phyloP scores from a whole-genome alignment of 2,329 filamentous ascomycete species.

The Scedosporium apiospermum region DNA sequence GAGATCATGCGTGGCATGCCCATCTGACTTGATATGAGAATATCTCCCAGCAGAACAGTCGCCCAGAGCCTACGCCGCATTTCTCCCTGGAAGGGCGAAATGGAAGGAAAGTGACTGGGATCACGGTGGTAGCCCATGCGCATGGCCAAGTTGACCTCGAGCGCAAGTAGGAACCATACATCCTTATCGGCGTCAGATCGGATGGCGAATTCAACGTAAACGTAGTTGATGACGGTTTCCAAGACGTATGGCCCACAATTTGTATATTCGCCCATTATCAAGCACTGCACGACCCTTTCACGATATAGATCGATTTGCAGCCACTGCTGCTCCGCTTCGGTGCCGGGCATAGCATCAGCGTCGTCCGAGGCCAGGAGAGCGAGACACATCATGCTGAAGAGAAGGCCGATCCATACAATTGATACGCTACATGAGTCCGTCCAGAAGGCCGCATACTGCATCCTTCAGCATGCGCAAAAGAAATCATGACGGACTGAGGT shows the following conservation, averaged over 20 bases:
- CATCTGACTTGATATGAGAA: conserved; percentile 32
- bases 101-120: conserved; percentile 26
- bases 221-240: conserved; percentile 26
- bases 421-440: conserved; percentile 22
- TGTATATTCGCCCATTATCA: conserved; percentile 28
- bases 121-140: conserved; percentile 36
- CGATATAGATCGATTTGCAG: conserved; percentile 13
- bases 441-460: conserved; percentile 36
- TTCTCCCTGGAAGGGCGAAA: conserved; percentile 30
- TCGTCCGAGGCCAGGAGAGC: conserved; percentile 15
- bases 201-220: conserved; percentile 20
- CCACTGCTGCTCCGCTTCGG: not conserved
- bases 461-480: not conserved
- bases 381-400: conserved; percentile 35
- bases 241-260: conserved; percentile 31
- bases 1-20: conserved; percentile 34
- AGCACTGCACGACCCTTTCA: conserved; percentile 25
- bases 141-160: conserved; percentile 23
- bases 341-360: conserved; percentile 6
- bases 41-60: conserved; percentile 28
- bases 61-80: conserved; percentile 36
- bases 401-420: conserved; percentile 34
- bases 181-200: conserved; percentile 21
- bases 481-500: not conserved
- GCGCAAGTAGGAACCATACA: conserved; percentile 24